phyloP scores from a whole-genome alignment of 1,139 yeast species.

The Hansenula sp. region DNA sequence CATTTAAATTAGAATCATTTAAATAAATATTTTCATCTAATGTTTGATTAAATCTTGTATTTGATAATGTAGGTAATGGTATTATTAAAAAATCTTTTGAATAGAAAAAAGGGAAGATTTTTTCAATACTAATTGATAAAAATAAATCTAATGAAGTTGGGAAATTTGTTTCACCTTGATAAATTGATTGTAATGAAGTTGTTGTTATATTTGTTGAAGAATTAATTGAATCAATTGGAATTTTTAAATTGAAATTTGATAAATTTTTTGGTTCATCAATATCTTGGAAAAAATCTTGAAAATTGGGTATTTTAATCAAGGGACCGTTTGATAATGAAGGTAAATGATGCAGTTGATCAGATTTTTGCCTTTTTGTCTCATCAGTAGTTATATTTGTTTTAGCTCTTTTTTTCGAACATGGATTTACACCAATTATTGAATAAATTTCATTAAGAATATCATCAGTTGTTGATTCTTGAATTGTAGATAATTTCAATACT shows the following conservation, averaged over 20 bases:
- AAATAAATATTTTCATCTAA: conserved; percentile 14
- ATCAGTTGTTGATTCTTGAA: conserved; percentile 16
- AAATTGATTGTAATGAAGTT: conserved; percentile 13
- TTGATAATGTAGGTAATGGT: conserved; percentile 17
- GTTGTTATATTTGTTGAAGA: conserved; percentile 12
- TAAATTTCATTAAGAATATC: conserved; percentile 18
- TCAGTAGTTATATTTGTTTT: neutral
- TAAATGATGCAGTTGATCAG: conserved; percentile 1
- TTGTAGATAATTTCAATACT: conserved; percentile 17
- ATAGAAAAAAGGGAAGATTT: conserved; percentile 11
- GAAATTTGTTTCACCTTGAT: conserved; percentile 14
- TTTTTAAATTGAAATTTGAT: conserved; percentile 1
- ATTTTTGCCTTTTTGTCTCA: neutral
- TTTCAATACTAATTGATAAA: conserved; percentile 14
- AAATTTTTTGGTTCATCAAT: conserved; percentile 8
- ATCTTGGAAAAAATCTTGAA: conserved; percentile 19
- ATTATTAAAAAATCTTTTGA: conserved; percentile 17
- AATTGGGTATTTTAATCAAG: conserved; percentile 11
- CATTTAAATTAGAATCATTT: conserved; percentile 13
- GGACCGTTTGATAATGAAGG: neutral
- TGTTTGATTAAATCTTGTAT: conserved; percentile 17
- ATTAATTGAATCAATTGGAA: conserved; percentile 15
- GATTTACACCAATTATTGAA: conserved; percentile 16
- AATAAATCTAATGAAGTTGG: conserved; percentile 18
- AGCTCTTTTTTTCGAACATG: conserved; percentile 18